Evolutionary conservation across 140 eudicot species (phyloP).

Genomic region (Flaveria floridana): DNA sequence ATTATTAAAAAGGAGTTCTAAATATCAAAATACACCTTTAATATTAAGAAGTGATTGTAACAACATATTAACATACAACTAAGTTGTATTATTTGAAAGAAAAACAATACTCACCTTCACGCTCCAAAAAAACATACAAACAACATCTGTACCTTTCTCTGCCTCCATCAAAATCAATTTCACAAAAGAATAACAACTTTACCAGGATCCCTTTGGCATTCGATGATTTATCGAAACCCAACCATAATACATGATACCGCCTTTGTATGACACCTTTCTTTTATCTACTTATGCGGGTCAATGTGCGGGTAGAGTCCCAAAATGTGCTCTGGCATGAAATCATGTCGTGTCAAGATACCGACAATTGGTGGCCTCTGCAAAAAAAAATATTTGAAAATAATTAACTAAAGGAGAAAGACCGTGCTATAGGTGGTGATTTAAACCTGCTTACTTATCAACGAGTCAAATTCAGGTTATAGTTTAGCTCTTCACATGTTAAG

Average conservation of each 20-base stretch:
- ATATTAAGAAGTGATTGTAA: not conserved
- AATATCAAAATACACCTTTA: not conserved
- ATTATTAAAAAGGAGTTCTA: too few species aligned
- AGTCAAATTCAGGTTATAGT: not conserved
- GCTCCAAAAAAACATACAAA: not conserved
- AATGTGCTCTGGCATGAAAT: conserved; percentile 89
- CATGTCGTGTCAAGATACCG: conserved; percentile 89
- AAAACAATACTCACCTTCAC: conserved; percentile 27
- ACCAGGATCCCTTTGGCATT: not conserved
- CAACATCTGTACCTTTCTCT: conserved; percentile 30
- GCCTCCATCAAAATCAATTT: conserved; percentile 34
- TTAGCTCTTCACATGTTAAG: not conserved
- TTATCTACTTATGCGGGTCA: conserved; percentile 44
- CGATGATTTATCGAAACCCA: not conserved
- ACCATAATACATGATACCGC: conserved; percentile 17
- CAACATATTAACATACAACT: conserved; percentile 27
- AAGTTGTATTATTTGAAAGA: conserved; percentile 8
- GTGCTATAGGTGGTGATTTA: not conserved
- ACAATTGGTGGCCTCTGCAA: conserved; percentile 97
- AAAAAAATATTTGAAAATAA: not conserved
- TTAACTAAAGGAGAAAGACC: not conserved
- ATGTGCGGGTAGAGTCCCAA: conserved; percentile 89
- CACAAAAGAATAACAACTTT: conserved; percentile 30
- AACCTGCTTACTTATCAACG: not conserved
- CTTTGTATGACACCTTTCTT: conserved; percentile 2